These are phyloP conservation scores for Pascua guehoae DNA, from an alignment of 1,284 basidiomycete species.

Conservation along the genomic window DNA sequence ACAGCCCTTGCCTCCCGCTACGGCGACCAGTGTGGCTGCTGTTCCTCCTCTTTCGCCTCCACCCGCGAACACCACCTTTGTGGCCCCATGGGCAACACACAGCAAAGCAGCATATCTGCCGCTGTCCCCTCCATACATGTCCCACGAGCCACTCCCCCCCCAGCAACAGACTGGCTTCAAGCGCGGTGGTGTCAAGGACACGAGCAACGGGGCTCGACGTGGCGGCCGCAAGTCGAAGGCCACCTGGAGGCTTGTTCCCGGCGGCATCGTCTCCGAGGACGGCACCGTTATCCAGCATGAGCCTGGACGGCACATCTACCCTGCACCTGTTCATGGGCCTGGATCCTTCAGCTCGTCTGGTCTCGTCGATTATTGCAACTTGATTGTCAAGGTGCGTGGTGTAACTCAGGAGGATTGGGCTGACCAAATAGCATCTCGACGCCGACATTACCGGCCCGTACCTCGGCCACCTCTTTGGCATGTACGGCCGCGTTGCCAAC, in stretches of 20 bases:
- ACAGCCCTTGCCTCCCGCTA: too few relatives aligned
- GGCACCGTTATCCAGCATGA: constrained; percentile 62
- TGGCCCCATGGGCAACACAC: too few relatives aligned
- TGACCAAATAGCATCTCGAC: constrained; percentile 67
- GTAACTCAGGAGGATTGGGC: background rate
- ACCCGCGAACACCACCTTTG: too few relatives aligned
- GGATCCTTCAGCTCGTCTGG: constrained; percentile 76
- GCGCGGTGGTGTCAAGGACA: too few relatives aligned
- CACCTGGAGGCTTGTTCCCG: constrained; percentile 8
- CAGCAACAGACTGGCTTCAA: too few relatives aligned
- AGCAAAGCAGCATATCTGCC: too few relatives aligned
- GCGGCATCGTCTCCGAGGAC: constrained; percentile 31
- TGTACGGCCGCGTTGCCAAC: constrained; percentile 83
- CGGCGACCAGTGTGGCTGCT: too few relatives aligned
- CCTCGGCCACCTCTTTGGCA: constrained; percentile 67
- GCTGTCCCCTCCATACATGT: too few relatives aligned
- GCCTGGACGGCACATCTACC: constrained; percentile 82
- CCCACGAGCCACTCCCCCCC: too few relatives aligned
- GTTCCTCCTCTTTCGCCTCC: too few relatives aligned
- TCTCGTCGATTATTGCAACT: constrained; percentile 83
- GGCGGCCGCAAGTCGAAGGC: background rate
- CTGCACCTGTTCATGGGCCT: constrained; percentile 66
- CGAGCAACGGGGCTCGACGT: background rate
- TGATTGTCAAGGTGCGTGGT: constrained; percentile 56
- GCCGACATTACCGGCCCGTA: constrained; percentile 76